A percentile compares a stretch with the other conserved stretches of the same genome.
Conservation (phyloP, 108 stramenopile species). For the Nitzschia putrida region DNA sequence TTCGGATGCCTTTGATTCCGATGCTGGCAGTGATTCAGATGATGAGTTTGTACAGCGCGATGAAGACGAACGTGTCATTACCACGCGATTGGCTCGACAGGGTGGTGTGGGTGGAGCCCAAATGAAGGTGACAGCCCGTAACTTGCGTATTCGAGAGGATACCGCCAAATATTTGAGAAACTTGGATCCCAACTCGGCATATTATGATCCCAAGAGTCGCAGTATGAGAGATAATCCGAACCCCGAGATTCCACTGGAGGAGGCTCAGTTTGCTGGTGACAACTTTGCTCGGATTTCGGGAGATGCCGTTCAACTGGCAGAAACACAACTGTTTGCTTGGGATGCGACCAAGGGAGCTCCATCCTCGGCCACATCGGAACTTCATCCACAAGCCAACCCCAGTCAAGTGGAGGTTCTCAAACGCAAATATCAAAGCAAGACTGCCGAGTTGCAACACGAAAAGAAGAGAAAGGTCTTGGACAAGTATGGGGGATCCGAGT, state of each 20-base stretch:
- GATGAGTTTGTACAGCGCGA: conserved; percentile 85
- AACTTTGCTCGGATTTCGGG: conserved; percentile 93
- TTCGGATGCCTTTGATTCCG: conserved; percentile 80
- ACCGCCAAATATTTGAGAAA: conserved; percentile 99
- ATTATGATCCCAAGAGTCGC: conserved; percentile 95
- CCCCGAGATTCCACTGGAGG: conserved; percentile 70
- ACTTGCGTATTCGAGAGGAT: conserved; percentile 98
- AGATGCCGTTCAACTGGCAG: conserved; percentile 87
- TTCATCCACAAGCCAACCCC: conserved; percentile 96
- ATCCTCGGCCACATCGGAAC: conserved; percentile 46
- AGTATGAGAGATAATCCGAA: conserved; percentile 98
- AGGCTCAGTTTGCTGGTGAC: conserved; percentile 91
- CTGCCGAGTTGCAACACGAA: conserved; percentile 65
- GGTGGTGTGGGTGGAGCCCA: conserved; percentile 98
- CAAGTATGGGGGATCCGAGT: conserved; percentile 93
- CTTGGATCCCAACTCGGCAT: conserved; percentile 91
- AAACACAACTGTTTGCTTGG: conserved; percentile 97
- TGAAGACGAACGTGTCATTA: conserved; percentile 82
- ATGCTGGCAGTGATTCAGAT: conserved; percentile 73
- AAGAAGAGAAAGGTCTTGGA: conserved; percentile 88
- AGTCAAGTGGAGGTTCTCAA: conserved; percentile 90
- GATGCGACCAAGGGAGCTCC: conserved; percentile 71
- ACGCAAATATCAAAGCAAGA: conserved; percentile 80
- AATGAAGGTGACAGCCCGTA: conserved; percentile 97
- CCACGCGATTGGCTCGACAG: conserved; percentile 93